phyloP scores from a whole-genome alignment of 2,329 filamentous ascomycete genomes.

The Seiridium unicorne region DNA sequence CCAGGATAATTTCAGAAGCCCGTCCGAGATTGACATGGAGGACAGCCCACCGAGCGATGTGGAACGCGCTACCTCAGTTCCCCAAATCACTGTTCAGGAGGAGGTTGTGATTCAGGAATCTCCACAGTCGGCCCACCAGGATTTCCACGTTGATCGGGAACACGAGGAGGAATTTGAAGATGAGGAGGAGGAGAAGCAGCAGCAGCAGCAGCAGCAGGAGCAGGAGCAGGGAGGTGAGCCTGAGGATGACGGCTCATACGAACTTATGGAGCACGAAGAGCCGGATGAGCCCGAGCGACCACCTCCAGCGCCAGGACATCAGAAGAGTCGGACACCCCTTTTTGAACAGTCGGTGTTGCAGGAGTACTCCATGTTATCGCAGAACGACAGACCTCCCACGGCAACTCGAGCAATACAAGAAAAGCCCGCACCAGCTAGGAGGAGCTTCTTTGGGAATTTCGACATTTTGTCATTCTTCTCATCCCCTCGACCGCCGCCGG shows the following conservation, averaged over 20 bases:
- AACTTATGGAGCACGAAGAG: slow-evolving; percentile 1
- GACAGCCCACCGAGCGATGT: slow-evolving; percentile 16
- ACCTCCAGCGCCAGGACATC: background rate
- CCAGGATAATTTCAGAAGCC: slow-evolving; percentile 28
- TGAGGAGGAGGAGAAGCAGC: background rate
- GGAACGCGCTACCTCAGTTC: slow-evolving; percentile 8
- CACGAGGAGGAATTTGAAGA: background rate
- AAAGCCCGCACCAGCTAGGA: slow-evolving; percentile 19
- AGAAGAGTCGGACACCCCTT: background rate
- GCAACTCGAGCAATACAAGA: slow-evolving; percentile 10
- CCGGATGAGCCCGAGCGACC: background rate
- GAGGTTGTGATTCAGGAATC: background rate
- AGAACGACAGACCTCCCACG: slow-evolving; percentile 17
- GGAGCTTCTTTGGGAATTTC: slow-evolving; percentile 31
- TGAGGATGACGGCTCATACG: background rate
- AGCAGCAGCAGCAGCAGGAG: background rate
- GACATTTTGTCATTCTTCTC: slow-evolving; percentile 58
- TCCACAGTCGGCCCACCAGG: background rate
- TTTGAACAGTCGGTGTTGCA: slow-evolving; percentile 22
- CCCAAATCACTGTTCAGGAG: background rate
- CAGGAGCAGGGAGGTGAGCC: background rate
- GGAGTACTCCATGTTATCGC: slow-evolving; percentile 45
- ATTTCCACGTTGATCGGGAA: background rate
- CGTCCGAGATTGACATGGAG: slow-evolving; percentile 30
- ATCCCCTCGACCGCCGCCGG: slow-evolving; percentile 45